phyloP scores from a whole-genome alignment of 179 eudicot species.

The Corrigiola litoralis region DNA sequence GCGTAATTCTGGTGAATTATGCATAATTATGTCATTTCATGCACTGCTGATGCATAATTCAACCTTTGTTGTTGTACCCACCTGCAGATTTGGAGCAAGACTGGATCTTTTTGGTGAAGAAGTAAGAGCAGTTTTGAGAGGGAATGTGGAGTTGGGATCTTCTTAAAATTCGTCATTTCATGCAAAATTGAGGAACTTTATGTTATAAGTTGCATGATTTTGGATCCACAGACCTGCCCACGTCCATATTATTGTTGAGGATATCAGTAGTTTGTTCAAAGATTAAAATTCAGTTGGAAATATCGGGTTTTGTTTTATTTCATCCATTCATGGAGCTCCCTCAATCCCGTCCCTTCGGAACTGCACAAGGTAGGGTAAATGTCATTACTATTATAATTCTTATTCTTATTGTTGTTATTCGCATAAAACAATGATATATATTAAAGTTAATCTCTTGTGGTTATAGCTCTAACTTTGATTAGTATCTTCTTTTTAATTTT shows the following conservation, averaged over 20 bases:
- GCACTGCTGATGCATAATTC: not conserved
- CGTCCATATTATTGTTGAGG: not conserved
- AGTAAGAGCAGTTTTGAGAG: no score
- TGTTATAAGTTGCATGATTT: constrained; percentile 1
- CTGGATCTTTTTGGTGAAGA: no score
- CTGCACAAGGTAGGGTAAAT: constrained; percentile 51
- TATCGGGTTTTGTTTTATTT: not conserved
- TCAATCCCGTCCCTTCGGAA: constrained; percentile 67
- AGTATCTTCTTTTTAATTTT: not conserved
- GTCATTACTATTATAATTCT: not conserved
- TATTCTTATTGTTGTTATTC: not conserved
- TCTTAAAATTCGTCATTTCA: not conserved
- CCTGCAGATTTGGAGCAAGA: no score
- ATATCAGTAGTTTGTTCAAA: not conserved
- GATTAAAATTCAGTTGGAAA: not conserved
- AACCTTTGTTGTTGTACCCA: no score
- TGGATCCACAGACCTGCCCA: not conserved
- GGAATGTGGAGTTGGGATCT: no score
- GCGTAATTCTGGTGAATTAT: not conserved
- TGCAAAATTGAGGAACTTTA: not conserved
- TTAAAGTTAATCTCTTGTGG: not conserved
- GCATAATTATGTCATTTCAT: constrained; percentile 7
- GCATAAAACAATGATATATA: not conserved
- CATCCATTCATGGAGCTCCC: constrained; percentile 73
- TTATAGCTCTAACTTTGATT: not conserved